Percentiles rank a stretch among this genome's conserved stretches.
Evolutionary conservation across 768 basidiomycete genomes (phyloP).

Genomic region (Cantharellus anzutake): DNA sequence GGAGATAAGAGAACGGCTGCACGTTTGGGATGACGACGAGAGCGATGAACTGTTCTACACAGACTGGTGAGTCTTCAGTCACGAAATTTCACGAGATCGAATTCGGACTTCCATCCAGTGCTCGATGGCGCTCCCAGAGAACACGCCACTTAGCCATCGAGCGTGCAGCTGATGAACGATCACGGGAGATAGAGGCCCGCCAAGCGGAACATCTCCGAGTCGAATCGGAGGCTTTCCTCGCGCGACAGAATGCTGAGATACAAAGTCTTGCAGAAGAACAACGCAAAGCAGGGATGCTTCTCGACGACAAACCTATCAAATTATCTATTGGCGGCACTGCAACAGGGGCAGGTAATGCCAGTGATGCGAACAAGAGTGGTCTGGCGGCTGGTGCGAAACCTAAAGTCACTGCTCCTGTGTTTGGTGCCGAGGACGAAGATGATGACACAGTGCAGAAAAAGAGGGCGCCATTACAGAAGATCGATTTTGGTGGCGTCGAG

Average conservation of each 20-base stretch:
- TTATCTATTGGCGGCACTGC: constrained; percentile 45
- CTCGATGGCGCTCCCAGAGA: constrained; percentile 71
- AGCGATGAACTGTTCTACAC: constrained; percentile 86
- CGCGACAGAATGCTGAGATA: constrained; percentile 90
- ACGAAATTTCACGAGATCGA: constrained; percentile 1
- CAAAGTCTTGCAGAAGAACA: constrained; percentile 81
- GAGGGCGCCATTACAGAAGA: constrained; percentile 70
- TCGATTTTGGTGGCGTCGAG: constrained; percentile 77
- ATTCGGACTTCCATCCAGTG: constrained; percentile 21
- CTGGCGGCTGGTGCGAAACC: constrained; percentile 23
- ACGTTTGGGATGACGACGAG: constrained; percentile 84
- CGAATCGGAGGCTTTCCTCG: constrained; percentile 87
- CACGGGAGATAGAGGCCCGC: constrained; percentile 62
- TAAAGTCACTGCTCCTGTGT: constrained; percentile 22
- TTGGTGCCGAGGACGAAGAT: constrained; percentile 70
- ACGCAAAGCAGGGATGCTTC: constrained; percentile 70
- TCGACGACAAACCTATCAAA: constrained; percentile 83
- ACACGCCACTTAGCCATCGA: constrained; percentile 53
- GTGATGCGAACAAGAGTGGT: constrained; percentile 22
- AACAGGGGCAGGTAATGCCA: constrained; percentile 21
- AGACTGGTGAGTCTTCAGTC: constrained; percentile 43
- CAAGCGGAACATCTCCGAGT: constrained; percentile 73
- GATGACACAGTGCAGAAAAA: constrained; percentile 47
- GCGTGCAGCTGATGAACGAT: constrained; percentile 67
- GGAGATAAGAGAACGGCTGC: constrained; percentile 64